Evolutionary conservation across 139 green algal species (phyloP).

Genomic region (Penium margaritaceum): DNA sequence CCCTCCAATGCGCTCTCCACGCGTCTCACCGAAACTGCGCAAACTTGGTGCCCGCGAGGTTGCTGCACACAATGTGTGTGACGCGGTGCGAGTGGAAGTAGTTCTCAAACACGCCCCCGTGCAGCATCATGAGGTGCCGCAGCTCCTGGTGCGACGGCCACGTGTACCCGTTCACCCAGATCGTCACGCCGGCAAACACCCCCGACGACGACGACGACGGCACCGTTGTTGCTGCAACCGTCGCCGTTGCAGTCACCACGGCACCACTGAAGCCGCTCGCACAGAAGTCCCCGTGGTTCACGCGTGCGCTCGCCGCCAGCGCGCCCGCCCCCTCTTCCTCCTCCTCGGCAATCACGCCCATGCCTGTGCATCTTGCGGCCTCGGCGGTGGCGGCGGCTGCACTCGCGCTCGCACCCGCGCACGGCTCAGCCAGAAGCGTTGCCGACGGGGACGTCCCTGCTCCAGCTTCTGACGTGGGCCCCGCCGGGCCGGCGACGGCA

Average conservation of each 20-base stretch:
- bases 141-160: slow-evolving; percentile 70
- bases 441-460: too few relatives aligned
- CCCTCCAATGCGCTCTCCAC: neutral
- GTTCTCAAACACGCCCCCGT: slow-evolving; percentile 83
- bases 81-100: slow-evolving; percentile 51
- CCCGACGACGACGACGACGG: neutral
- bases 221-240: neutral
- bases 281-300: neutral
- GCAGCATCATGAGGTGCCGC: slow-evolving; percentile 78
- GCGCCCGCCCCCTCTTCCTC: neutral
- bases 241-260: neutral
- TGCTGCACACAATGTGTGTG: slow-evolving; percentile 84
- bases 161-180: slow-evolving; percentile 84
- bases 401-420: too few relatives aligned
- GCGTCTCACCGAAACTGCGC: slow-evolving; percentile 52
- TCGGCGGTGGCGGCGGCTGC: too few relatives aligned
- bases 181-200: slow-evolving; percentile 73
- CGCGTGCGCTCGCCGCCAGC: neutral
- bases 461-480: too few relatives aligned
- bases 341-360: neutral
- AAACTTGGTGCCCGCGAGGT: slow-evolving; percentile 84
- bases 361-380: too few relatives aligned
- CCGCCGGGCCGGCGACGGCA: too few relatives aligned
- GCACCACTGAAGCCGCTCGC: neutral
- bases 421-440: too few relatives aligned